phyloP scores from a whole-genome alignment of 108 stramenopile species.

The Fragilaria crotonensis region DNA sequence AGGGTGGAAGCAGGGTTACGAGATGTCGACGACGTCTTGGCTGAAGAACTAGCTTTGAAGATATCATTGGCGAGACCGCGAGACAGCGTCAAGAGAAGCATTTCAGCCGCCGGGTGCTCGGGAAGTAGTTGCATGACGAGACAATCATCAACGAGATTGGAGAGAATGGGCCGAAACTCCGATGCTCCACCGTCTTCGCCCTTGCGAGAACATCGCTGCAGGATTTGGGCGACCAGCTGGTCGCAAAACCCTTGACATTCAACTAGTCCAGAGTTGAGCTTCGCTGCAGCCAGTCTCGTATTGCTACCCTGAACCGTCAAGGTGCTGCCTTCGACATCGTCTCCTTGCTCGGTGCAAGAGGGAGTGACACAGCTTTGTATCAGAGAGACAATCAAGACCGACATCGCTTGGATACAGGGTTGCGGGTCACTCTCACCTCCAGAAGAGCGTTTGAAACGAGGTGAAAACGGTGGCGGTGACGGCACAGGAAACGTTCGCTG shows the following conservation, averaged over 20 bases:
- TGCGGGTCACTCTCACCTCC: constrained; percentile 16
- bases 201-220: constrained; percentile 64
- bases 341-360: constrained; percentile 4
- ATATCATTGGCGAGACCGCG: constrained; percentile 50
- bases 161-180: constrained; percentile 82
- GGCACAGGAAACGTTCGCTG: constrained; percentile 68
- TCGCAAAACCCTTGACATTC: constrained; percentile 51
- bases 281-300: neutral
- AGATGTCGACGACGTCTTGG: constrained; percentile 16
- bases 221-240: constrained; percentile 46
- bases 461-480: constrained; percentile 20
- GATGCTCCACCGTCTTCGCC: constrained; percentile 84
- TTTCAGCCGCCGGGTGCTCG: constrained; percentile 87
- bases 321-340: constrained; percentile 9
- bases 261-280: constrained; percentile 40
- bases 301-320: constrained; percentile 23
- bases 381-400: constrained; percentile 66
- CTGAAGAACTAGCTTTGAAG: constrained; percentile 37
- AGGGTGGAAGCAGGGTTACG: constrained; percentile 5
- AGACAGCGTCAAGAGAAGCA: constrained; percentile 65
- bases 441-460: constrained; percentile 1
- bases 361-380: constrained; percentile 69
- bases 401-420: constrained; percentile 71
- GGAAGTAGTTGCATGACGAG: constrained; percentile 65
- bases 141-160: constrained; percentile 85